Conservation (phyloP, 768 basidiomycete species). For the Flagelloscypha sp. region DNA sequence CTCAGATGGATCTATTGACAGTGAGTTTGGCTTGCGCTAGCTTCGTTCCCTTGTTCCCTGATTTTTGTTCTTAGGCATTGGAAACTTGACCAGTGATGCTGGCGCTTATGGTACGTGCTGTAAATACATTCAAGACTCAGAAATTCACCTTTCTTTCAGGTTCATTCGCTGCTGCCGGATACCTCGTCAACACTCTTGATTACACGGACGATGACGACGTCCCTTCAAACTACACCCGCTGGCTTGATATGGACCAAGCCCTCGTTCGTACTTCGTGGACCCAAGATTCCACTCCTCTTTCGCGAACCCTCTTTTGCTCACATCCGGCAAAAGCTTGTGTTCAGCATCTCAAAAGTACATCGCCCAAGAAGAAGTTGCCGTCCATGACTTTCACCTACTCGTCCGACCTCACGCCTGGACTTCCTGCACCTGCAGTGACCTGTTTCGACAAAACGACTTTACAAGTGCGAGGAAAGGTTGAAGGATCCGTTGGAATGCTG, state of each 20-base stretch:
- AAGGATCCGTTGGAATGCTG: conserved; percentile 49
- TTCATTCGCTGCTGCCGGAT: conserved; percentile 61
- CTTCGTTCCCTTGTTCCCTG: conserved; percentile 1
- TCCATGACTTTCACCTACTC: conserved; percentile 41
- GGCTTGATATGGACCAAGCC: conserved; percentile 62
- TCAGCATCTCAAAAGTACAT: conserved; percentile 40
- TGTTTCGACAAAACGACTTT: conserved; percentile 52
- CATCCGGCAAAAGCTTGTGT: conserved; percentile 54
- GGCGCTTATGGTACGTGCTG: conserved; percentile 51
- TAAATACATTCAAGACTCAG: conserved; percentile 2
- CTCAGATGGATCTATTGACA: conserved; percentile 48
- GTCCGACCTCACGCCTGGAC: conserved; percentile 32
- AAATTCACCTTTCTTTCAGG: conserved; percentile 30
- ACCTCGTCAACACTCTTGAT: conserved; percentile 44
- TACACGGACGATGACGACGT: conserved; percentile 18
- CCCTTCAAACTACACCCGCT: conserved; percentile 46
- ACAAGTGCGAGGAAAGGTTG: conserved; percentile 40
- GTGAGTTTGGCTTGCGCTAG: conserved; percentile 23
- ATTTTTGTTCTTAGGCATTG: conserved; percentile 34
- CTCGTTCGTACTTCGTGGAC: conserved; percentile 54
- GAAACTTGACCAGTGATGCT: conserved; percentile 39
- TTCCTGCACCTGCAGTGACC: conserved; percentile 51
- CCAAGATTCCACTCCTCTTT: conserved; percentile 26
- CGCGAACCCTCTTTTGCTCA: conserved; percentile 59
- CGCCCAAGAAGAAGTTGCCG: conserved; percentile 26